Conservation (phyloP, 148 eudicot species). For the Heliosperma pusillum region DNA sequence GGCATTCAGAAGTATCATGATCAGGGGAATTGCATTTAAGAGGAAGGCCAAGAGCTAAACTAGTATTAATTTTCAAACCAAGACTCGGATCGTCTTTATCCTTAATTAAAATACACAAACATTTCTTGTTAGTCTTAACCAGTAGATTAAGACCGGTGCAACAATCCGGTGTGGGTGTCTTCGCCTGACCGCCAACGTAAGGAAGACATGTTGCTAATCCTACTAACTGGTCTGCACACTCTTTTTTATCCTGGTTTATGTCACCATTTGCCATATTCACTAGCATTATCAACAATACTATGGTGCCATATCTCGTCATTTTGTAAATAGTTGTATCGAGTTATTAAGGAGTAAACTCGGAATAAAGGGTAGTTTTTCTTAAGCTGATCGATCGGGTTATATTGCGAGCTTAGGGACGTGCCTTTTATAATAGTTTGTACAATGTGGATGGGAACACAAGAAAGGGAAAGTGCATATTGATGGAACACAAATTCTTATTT, state of each 20-base stretch:
- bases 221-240: conserved; percentile 46
- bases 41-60: conserved; percentile 67
- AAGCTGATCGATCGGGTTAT: no score
- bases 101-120: conserved; percentile 68
- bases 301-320: not conserved
- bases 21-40: conserved; percentile 41
- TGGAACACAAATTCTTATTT: no score
- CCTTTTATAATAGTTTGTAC: conserved; percentile 19
- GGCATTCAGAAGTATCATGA: conserved; percentile 43
- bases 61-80: conserved; percentile 69
- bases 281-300: conserved; percentile 15
- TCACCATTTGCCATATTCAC: conserved; percentile 30
- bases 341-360: no score
- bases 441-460: no score
- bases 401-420: no score
- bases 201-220: conserved; percentile 57
- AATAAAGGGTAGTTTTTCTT: no score
- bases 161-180: conserved; percentile 57
- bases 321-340: no score
- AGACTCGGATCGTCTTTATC: conserved; percentile 68
- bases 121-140: conserved; percentile 45
- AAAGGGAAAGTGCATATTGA: not conserved
- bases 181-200: conserved; percentile 47
- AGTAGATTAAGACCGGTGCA: conserved; percentile 54
- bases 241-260: conserved; percentile 43